Conservation (phyloP, 345 rosid genomes). For the Viola odorata region DNA sequence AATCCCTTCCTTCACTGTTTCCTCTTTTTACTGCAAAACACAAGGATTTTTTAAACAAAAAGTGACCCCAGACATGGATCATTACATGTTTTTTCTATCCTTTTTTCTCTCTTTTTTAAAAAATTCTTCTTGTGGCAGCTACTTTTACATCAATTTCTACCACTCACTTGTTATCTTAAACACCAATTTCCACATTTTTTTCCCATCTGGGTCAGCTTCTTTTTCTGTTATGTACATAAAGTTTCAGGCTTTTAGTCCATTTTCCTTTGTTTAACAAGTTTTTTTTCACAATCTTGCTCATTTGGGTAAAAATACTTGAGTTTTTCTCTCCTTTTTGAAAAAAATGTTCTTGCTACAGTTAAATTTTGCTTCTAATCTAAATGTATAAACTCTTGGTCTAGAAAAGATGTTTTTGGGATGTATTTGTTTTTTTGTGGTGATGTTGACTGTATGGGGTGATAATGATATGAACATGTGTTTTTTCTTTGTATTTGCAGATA, state of each 20-base stretch:
- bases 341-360: no score
- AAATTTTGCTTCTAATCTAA: no score
- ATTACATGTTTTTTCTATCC: not conserved
- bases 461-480: no score
- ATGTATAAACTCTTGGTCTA: not conserved
- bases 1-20: slow-evolving; percentile 5
- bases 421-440: slow-evolving; percentile 8
- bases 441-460: not conserved
- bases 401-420: slow-evolving; percentile 7
- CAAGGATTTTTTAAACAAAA: no score
- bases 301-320: no score
- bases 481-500: slow-evolving; percentile 19
- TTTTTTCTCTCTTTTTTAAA: not conserved
- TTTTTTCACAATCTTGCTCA: no score
- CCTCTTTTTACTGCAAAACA: not conserved
- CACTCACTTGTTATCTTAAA: slow-evolving; percentile 52
- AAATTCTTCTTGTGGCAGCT: slow-evolving; percentile 28
- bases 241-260: slow-evolving; percentile 1
- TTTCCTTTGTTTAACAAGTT: no score
- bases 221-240: slow-evolving; percentile 9
- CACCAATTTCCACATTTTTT: no score
- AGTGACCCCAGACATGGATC: no score
- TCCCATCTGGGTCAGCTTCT: not conserved
- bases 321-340: no score
- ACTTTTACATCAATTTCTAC: slow-evolving; percentile 40